These are phyloP conservation scores for Graphilbum ipis-grandicollis DNA, from an alignment of 2,329 filamentous ascomycete species.

Conservation along the genomic window DNA sequence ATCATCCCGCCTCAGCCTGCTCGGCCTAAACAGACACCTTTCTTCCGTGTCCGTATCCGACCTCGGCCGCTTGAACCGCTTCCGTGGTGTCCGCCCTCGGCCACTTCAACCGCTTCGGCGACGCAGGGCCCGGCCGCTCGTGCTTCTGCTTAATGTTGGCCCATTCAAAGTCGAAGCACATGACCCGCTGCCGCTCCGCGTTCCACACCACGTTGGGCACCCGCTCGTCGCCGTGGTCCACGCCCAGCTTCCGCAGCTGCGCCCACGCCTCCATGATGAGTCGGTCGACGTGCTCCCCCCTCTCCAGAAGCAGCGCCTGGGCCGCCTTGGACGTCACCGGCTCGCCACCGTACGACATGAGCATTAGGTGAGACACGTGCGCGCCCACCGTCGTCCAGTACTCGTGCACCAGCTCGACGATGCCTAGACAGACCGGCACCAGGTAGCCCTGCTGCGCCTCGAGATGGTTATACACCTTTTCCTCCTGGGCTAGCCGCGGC, in stretches of 20 bases:
- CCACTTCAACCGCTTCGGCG: too few species aligned
- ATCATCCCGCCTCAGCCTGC: too few species aligned
- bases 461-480: background rate
- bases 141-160: too few species aligned
- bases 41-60: too few species aligned
- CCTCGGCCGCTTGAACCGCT: too few species aligned
- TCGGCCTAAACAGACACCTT: too few species aligned
- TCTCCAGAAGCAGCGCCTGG: background rate
- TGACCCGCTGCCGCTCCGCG: too few species aligned
- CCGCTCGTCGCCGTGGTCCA: conserved; percentile 1
- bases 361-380: conserved; percentile 1
- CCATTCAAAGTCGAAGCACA: too few species aligned
- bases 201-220: too few species aligned
- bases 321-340: background rate
- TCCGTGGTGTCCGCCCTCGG: too few species aligned
- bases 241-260: background rate
- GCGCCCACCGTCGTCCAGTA: background rate
- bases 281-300: background rate
- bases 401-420: background rate
- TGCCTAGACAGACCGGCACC: conserved; percentile 1
- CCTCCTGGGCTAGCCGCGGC: too few species aligned
- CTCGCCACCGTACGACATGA: conserved; percentile 1
- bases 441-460: background rate
- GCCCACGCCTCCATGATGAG: background rate
- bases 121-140: too few species aligned